Evolutionary conservation across 371 early-diverging fungal genomes (phyloP).

Genomic region (Mucor mucedo): DNA sequence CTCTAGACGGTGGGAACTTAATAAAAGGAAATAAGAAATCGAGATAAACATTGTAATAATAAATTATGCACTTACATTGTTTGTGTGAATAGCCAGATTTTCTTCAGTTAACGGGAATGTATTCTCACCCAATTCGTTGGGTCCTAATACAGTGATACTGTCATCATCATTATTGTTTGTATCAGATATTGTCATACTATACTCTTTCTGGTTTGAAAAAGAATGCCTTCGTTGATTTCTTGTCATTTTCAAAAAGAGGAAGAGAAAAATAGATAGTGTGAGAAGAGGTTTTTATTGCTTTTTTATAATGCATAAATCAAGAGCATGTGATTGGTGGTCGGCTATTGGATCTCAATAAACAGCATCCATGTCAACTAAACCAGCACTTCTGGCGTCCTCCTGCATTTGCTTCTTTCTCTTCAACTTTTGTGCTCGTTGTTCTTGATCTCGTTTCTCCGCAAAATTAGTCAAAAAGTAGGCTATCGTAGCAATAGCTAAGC

Average conservation of each 20-base stretch:
- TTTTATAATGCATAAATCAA: neutral
- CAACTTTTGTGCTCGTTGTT: slow-evolving; percentile 11
- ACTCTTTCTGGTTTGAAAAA: slow-evolving; percentile 4
- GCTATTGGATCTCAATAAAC: slow-evolving; percentile 13
- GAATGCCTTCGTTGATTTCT: slow-evolving; percentile 12
- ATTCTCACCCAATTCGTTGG: neutral
- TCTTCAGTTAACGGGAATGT: slow-evolving; percentile 22
- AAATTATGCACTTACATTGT: slow-evolving; percentile 6
- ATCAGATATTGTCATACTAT: neutral
- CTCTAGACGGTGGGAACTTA: slow-evolving; percentile 21
- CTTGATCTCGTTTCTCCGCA: slow-evolving; percentile 19
- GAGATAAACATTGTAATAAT: neutral
- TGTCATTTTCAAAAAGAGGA: slow-evolving; percentile 4
- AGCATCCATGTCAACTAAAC: slow-evolving; percentile 29
- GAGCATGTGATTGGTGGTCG: too few relatives aligned
- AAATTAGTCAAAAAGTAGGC: slow-evolving; percentile 21
- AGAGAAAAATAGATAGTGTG: slow-evolving; percentile 8
- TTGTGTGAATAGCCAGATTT: slow-evolving; percentile 21
- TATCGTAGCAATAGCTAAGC: slow-evolving; percentile 12
- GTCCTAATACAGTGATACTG: neutral
- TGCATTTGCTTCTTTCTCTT: slow-evolving; percentile 26
- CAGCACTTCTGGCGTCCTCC: slow-evolving; percentile 26
- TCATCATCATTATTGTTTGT: neutral
- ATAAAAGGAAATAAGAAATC: neutral
- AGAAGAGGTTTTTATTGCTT: slow-evolving; percentile 7